Evolutionary conservation across 2,329 filamentous ascomycete species (phyloP), one percentile per base, ranked within the genome.

Genomic region (Aspergillus alliaceus): DNA sequence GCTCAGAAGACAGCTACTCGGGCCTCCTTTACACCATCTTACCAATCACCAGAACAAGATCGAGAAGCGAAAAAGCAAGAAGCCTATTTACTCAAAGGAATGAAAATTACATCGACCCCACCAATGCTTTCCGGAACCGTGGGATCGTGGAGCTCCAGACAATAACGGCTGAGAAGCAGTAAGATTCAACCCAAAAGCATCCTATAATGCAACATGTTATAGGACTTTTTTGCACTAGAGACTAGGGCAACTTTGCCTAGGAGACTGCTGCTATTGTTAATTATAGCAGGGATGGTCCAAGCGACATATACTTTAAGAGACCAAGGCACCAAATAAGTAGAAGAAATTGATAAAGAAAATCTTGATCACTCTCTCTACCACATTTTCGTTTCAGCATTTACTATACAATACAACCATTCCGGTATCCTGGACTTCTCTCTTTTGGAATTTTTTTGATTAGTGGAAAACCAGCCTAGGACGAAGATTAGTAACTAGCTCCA

Each of bases 61-160:
- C 34, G 47, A 35, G 50, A 46, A 49, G 48, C 51, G 50, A 44
- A 56, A 55, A 48, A 46, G 51, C 51, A 50, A 34, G 53, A 58
- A 48, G 35, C 15, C 37, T 15, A 22, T 22, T 25, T n/a, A 20
- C 34, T 25, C 22, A 35, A 47, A 53, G 29, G 35, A 8, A 20
- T 31, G 18, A 42, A 39, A 24, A 37, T 25, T 27, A 40, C 31
- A 51, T 40, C 32, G 8, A 22, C 50, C 35, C 44, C 44, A 34
- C 44, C 27, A 27, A 48, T 48, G 44, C 40, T 25, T 32, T 11
- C 44, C 29, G 27, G 29, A 32, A 32, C 44, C 44, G 32, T 48
- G 44, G 44, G 44, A 48, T 48, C 44, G 29, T 48, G 44, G 44
- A 48, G 44, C 44, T 34, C 44, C 32, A 27, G 29, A 31, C 44